Evolutionary conservation across 305 asterid genomes (phyloP).

Genomic region (Petunia hybrid): DNA sequence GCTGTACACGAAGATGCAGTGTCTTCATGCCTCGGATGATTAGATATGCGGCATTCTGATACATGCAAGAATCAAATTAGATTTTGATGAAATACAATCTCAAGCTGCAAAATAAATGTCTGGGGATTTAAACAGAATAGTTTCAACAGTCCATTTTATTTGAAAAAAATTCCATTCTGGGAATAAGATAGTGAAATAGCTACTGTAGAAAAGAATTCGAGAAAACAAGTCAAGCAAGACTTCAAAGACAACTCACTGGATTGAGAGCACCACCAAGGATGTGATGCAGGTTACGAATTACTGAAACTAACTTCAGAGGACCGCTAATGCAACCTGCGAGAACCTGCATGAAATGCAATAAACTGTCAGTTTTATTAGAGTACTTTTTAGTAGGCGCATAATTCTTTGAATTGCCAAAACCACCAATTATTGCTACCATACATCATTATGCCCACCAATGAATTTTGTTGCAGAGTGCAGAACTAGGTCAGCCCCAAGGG

Average conservation of each 20-base stretch:
- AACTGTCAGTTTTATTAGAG: neutral
- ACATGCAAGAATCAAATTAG: slow-evolving; percentile 36
- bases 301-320: slow-evolving; percentile 71
- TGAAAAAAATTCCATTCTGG: too few species aligned
- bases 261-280: slow-evolving; percentile 92
- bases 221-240: neutral
- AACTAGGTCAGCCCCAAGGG: slow-evolving; percentile 94
- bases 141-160: too few species aligned
- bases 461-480: slow-evolving; percentile 94
- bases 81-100: slow-evolving; percentile 5
- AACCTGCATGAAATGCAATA: slow-evolving; percentile 54
- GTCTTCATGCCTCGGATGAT: slow-evolving; percentile 99
- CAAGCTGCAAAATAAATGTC: too few species aligned
- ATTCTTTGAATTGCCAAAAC: neutral
- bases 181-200: too few species aligned
- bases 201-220: too few species aligned
- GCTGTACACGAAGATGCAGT: slow-evolving; percentile 97
- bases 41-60: slow-evolving; percentile 91
- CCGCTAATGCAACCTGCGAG: slow-evolving; percentile 95
- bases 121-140: too few species aligned
- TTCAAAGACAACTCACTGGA: slow-evolving; percentile 68
- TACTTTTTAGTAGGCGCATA: neutral
- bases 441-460: slow-evolving; percentile 98
- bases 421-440: slow-evolving; percentile 43
- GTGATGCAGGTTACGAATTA: slow-evolving; percentile 86